Evolutionary conservation across 2,329 filamentous ascomycete species (phyloP), one percentile per base, ranked within the genome.

Genomic region (Teratosphaeria viscida): DNA sequence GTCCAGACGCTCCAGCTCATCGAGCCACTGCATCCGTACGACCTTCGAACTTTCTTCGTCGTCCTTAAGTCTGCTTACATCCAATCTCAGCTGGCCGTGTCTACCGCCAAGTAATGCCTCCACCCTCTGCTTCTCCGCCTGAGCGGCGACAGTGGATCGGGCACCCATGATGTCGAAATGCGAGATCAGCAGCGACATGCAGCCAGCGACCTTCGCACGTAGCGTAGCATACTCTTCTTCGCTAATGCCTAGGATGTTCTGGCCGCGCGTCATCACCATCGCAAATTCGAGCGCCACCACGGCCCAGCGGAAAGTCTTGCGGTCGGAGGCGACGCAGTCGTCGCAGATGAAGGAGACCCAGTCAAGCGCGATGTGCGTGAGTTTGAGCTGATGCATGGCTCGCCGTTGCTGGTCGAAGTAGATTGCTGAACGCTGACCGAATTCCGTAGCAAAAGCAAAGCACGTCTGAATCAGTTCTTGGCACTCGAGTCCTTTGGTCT

Each of bases 101-200:
- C 91, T 88, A 32, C 87, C 86, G 57, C 88, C 83, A 61, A 90
- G 79, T 61, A 91, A 79, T 32, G 89, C 87, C 68, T 96, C 92
- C 65, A 92, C 82, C 52, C 89, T 84, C 71, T 95, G 90, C 72
- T 90, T 92, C 75, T 99, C 94, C 1, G 91, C 90, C 75, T 96
- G 91, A 4, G 94, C 94, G 11, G 94, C 94, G 63, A 96, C 81
- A 52, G 87, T 96, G 6, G 92, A 96, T 68, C 92, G 85, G 29
- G 94, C 94, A 27, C 94, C 94, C 88, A 99, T 96, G 74, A 99
- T 97, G 73, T 99, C 94, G 69, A 99, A 99, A 74, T 99, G 94
- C 10, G 92, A 96, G 66, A 99, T 97, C 55, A 99, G 80, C 27
- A 99, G 82, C 23, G 90, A 92, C 94, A 99, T 99, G 74, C 94